phyloP scores from a whole-genome alignment of 129 eudicot genomes.

The Deinandra increscens region DNA sequence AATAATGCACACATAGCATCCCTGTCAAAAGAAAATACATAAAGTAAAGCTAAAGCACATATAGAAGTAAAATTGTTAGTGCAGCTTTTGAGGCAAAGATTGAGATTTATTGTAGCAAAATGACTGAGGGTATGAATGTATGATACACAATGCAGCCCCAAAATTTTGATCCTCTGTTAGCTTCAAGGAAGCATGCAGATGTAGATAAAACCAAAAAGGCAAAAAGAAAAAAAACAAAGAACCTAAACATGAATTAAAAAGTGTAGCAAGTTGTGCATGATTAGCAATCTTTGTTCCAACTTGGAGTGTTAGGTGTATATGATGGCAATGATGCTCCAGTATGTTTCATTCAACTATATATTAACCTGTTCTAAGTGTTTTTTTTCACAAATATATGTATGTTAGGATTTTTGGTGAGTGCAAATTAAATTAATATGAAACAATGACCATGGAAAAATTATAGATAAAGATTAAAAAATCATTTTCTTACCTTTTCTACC shows the following conservation, averaged over 20 bases:
- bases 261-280: slow-evolving; percentile 8
- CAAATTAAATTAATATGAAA: slow-evolving; percentile 3
- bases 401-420: background rate
- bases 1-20: slow-evolving; percentile 96
- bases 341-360: background rate
- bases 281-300: slow-evolving; percentile 7
- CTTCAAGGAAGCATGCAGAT: background rate
- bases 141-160: background rate
- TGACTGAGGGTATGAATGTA: background rate
- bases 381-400: slow-evolving; percentile 4
- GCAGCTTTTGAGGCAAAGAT: background rate
- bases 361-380: background rate
- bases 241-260: background rate
- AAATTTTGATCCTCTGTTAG: background rate
- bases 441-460: slow-evolving; percentile 12
- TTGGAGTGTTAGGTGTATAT: slow-evolving; percentile 4
- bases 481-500: slow-evolving; percentile 83
- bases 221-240: background rate
- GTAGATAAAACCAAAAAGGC: background rate
- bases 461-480: slow-evolving; percentile 5
- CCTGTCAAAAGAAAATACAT: slow-evolving; percentile 47
- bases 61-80: background rate
- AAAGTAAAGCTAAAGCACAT: slow-evolving; percentile 3
- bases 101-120: background rate
- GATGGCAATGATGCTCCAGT: slow-evolving; percentile 1